Base-by-base conservation (phyloP, 345 rosid species). In the Salix viminalis region DNA sequence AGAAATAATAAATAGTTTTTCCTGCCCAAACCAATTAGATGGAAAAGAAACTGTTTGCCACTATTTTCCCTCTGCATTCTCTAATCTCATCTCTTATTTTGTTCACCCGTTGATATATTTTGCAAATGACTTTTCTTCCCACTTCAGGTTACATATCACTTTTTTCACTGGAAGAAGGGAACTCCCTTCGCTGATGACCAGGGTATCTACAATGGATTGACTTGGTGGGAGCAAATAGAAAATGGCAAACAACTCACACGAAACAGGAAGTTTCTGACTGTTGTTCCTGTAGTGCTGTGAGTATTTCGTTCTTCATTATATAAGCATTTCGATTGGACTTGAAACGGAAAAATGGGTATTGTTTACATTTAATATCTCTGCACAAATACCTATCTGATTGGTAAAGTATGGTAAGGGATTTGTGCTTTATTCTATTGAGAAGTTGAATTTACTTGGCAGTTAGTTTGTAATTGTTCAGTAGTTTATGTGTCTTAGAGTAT, bases 171-270 rank as follows among this genome's bases (percentile, higher is more conserved):
- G 98, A 93, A 90, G 93, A 96, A 96, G 81, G 98, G 99, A 80
- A 96, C 99, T 14, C 99, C 99, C 11, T 96, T 96, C 81, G 92
- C 88, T 24, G 99, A 96, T 21, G 98, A 96, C 82, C 98, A 96
- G 81, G 99, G 99, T 41, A 91, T 96, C 79, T 96, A 96, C 86
- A 93, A 94, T 73, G 72, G 90, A 70, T 80, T 96, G 83, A 96
- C 99, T 68, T 96, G 99, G 99, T 96, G 99, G 99, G 99, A 96
- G 80, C 99, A 96, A 84, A 88, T 92, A 72, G 99, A 96, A 80
- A 93, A 81, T 41, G 97, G 99, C 69, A 89, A 96, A 82, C 99
- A 96, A 82, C 97, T 93, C 64, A 93, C 99, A 7, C 96, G 94
- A 75, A 96, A 93, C 81, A 84, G 99, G 73, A 96, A 96, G 83